Base-by-base conservation (phyloP, 1,284 basidiomycete species). In the Sporisorium scitamineum region DNA sequence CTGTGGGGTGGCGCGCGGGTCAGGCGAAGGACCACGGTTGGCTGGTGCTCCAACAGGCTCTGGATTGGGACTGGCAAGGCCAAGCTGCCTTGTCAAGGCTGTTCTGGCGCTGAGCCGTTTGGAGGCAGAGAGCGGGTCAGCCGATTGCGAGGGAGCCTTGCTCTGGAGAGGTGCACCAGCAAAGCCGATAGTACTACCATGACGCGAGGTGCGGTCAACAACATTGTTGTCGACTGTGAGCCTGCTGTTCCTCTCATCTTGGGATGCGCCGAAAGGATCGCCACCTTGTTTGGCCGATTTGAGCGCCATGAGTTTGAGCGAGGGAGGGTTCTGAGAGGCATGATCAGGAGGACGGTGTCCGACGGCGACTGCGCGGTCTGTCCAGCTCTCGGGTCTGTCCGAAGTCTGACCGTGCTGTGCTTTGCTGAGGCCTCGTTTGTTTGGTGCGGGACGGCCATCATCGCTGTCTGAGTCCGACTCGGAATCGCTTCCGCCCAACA, bases 271-370 rank as follows among this genome's bases (percentile, higher is more conserved):
- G 32, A 61, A 69, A 10, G 53, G 18, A n/a, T 50, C 47, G 18
- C 61, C 61, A 7, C 64, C 52, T 32, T 70, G 54, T 54, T 68
- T 79, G 11, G 53, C 64, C 18, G 76, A 79, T 62, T 81, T 80
- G 61, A 82, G 76, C 5, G 73, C 78, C 67, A 81, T 75, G 50
- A 82, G 60, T 58, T 82, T 82, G 24, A 82, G 71, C 11, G 73
- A 75, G 7, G 79, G 80, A 3, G 80, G 80, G 55, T 82, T 82
- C 64, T 82, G 80, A n/a, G 74, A 78, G 16, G 80, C 80, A 39
- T 60, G 68, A 56, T 82, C 80, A 41, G 80, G 80, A 8, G 80
- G 80, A 26, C 80, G 67, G 27, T 76, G 72, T 5, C 80, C 80
- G 22, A 82, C 80, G 24, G 80, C 80, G n/a, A 62, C 69, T 9